These are phyloP conservation scores for Alopecurus myosuroides DNA, from an alignment of 176 grass and related monocot species.

Conservation along the genomic window DNA sequence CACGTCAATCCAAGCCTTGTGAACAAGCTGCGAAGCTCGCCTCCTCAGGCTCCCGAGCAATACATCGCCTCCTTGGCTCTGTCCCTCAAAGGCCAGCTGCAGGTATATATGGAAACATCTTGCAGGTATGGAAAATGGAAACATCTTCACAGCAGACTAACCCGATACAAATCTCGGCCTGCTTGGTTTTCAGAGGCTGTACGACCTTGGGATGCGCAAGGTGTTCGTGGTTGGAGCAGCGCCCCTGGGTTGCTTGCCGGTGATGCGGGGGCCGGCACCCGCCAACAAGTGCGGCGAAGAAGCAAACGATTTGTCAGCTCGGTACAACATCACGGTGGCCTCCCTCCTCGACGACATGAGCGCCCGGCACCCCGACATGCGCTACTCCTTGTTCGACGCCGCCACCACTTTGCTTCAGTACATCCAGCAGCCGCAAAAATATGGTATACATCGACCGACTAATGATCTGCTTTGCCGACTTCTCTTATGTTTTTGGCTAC, in stretches of 20 bases:
- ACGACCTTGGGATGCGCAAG: constrained; percentile 55
- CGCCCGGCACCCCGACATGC: constrained; percentile 20
- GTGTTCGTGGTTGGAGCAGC: constrained; percentile 45
- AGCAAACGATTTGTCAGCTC: constrained; percentile 43
- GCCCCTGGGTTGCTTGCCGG: constrained; percentile 52
- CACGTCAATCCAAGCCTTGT: neutral
- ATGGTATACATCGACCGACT: constrained; percentile 22
- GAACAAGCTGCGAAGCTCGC: neutral
- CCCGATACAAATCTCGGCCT: neutral
- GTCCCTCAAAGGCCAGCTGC: constrained; percentile 40
- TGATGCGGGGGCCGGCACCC: constrained; percentile 35
- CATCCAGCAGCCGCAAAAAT: constrained; percentile 38
- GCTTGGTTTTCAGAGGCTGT: constrained; percentile 35
- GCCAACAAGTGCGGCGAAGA: constrained; percentile 26
- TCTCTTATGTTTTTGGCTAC: neutral
- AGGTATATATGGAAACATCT: constrained; percentile 28
- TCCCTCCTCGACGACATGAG: constrained; percentile 35
- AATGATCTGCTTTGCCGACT: neutral
- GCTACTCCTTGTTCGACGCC: constrained; percentile 51
- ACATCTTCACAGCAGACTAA: neutral
- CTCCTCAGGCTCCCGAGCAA: neutral
- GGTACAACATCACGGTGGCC: constrained; percentile 39
- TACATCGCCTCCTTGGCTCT: constrained; percentile 26
- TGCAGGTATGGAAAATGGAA: too few species aligned
- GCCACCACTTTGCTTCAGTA: constrained; percentile 11